Conservation (phyloP, 2,329 filamentous ascomycete species). For the Colletotrichum neosansevieriae region DNA sequence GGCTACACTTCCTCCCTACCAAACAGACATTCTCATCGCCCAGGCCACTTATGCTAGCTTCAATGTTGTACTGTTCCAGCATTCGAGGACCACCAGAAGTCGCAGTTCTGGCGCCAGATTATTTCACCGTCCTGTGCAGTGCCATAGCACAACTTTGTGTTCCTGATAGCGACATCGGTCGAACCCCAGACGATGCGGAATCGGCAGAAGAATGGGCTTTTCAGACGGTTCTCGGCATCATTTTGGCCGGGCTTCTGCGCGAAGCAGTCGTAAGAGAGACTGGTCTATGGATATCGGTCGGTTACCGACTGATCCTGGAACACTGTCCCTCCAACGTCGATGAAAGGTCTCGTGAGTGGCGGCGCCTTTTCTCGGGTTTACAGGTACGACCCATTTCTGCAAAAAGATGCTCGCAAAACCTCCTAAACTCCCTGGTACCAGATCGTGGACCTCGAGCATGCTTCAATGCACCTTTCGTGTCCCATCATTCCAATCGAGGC, state of each 20-base stretch:
- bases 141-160: conserved; percentile 56
- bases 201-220: conserved; percentile 55
- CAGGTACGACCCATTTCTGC: conserved; percentile 22
- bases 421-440: conserved; percentile 42
- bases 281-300: conserved; percentile 58
- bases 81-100: conserved; percentile 49
- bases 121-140: conserved; percentile 52
- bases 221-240: conserved; percentile 56
- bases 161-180: conserved; percentile 47
- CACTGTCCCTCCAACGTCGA: conserved; percentile 55
- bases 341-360: conserved; percentile 55
- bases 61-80: conserved; percentile 58
- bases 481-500: conserved; percentile 56
- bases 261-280: conserved; percentile 57
- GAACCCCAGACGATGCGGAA: conserved; percentile 42
- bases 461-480: conserved; percentile 55
- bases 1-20: conserved; percentile 57
- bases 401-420: accelerated
- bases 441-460: conserved; percentile 59
- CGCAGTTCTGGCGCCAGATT: conserved; percentile 52
- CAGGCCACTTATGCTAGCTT: conserved; percentile 55
- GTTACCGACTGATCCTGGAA: conserved; percentile 55
- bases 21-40: conserved; percentile 57
- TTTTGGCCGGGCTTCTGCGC: conserved; percentile 55
- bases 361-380: conserved; percentile 51